Base-by-base conservation (phyloP, 805 yeast genomes). In the Candida andamanensis region DNA sequence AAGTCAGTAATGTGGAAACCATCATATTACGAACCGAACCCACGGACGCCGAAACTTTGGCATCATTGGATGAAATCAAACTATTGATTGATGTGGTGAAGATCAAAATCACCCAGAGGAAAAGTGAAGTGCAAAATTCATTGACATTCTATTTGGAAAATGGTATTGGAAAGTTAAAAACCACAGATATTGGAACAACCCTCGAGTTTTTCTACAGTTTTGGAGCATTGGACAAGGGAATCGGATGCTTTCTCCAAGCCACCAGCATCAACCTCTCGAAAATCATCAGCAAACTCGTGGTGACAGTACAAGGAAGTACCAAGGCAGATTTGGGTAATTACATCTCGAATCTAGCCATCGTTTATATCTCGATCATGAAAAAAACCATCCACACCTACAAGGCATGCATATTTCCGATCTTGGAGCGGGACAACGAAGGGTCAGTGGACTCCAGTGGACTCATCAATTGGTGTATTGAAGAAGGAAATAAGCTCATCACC, bases 401-500 rank as follows among this genome's bases (percentile, higher is more conserved):
- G 30, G 54, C 61, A 16, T 69, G 80, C 31, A 36, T 54, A 41
- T 42, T 82, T 74, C 56, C 66, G 60, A 45, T 63, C 3, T 37
- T 63, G 25, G 49, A 49, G 28, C 44, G 56, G 9, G 47, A 50
- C 31, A 50, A 46, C 28, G 52, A 53, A 18, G 54, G 52, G 6
- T 55, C 54, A 26, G 54, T 54, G 9, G 67, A 74, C 30, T 67
- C 81, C 7, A 73, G 81, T 43, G 66, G 67, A 18, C 61, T 86
- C 12, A 80, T 85, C n/a, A 76, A 78, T 40, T 86, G 95, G 95
- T 73, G 81, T 20, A 73, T 74, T 35, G 69, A 69, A 9, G 81
- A 79, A 51, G 72, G 84, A 19, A 72, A 74, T 24, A 63, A 64
- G 29, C 80, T 82, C 42, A 75, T 77, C 18, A 59, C 63, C 12